Evolutionary conservation across 2,329 filamentous ascomycete genomes (phyloP), one percentile per base, ranked within the genome.

Genomic region (Chrysoporthe cubensis): DNA sequence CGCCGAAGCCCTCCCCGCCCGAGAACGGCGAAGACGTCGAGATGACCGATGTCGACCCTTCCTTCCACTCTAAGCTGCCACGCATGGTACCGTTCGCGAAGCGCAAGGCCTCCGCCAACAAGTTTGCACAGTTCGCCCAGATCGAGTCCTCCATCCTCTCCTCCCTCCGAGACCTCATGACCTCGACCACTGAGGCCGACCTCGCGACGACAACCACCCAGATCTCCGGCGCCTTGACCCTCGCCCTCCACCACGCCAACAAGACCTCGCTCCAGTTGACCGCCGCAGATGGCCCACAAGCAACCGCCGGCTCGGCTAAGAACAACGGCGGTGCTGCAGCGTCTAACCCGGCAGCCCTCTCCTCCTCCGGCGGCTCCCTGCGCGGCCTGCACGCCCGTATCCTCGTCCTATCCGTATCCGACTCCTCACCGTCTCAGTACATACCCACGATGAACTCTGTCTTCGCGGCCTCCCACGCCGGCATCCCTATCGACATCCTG

Each of bases 391-490:
- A 92, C 72, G 91, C 90, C 16, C 91, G 96, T 69, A 97, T 99
- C 74, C 86, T 99, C 65, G 90, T 98, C 71, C 78, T 99, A 65
- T 97, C 92, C 60, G 94, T 97, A 4, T 97, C 93, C 59, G 93
- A 93, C 75, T 85, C 86, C 54, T 92, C 95, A 74, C 88, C 97
- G 0, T 89, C 94, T 5, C 91, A 98, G 79, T 99, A 99, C 81
- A 99, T 99, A 66, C 91, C 95, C 0, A 96, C 97, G 73, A 99
- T 99, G 96, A 99, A 99, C 81, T 88, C 91, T 74, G 97, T 98
- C 70, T 99, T 99, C 79, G 96, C 96, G 2, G 96, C 95, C 68
- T 92, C 97, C 75, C 90, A 95, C 71, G 87, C 94, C 66, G 88
- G 88, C 73, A 93, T 99, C 71, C 92, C 94, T 34, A 94, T 99